Percentiles rank a stretch among this genome's conserved stretches.
Conservation (phyloP, 2,329 filamentous ascomycete genomes). For the Clarireedia homoeocarpa region DNA sequence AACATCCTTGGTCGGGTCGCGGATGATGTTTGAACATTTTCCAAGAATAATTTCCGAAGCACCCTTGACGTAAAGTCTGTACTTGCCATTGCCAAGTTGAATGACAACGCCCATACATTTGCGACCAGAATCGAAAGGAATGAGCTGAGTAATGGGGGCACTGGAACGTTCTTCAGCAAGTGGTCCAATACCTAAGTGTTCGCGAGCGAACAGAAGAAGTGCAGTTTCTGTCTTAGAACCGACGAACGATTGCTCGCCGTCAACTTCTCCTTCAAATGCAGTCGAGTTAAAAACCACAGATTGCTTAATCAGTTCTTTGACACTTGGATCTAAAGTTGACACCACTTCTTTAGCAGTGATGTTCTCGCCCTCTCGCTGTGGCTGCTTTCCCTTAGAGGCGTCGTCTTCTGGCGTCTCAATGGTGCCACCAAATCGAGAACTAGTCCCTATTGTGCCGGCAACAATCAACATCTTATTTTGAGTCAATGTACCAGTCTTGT, state of each 20-base stretch:
- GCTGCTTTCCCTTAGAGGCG: constrained; percentile 18
- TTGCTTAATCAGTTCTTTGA: constrained; percentile 43
- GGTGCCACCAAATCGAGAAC: constrained; percentile 42
- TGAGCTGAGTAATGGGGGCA: constrained; percentile 46
- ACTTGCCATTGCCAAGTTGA: constrained; percentile 38
- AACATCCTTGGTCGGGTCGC: constrained; percentile 50
- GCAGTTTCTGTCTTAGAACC: constrained; percentile 75
- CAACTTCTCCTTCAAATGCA: constrained; percentile 57
- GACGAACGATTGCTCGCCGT: constrained; percentile 53
- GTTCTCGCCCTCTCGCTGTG: constrained; percentile 19
- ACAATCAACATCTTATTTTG: constrained; percentile 74
- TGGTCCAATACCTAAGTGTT: constrained; percentile 56
- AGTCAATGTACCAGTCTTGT: constrained; percentile 69
- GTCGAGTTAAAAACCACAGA: constrained; percentile 63
- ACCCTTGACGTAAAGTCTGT: constrained; percentile 44
- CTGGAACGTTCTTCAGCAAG: constrained; percentile 55
- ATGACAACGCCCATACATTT: constrained; percentile 65
- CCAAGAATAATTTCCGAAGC: constrained; percentile 43
- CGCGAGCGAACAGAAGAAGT: constrained; percentile 59
- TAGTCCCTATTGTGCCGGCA: constrained; percentile 57
- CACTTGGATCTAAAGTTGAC: constrained; percentile 19
- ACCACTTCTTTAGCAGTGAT: constrained; percentile 27
- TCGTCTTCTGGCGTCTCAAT: constrained; percentile 25
- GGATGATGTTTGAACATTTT: constrained; percentile 42
- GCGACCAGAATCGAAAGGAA: constrained; percentile 34